Evolutionary conservation across 495 filamentous ascomycete genomes (phyloP), one percentile per base, ranked within the genome.

Genomic region (Penicillium riverlandense): DNA sequence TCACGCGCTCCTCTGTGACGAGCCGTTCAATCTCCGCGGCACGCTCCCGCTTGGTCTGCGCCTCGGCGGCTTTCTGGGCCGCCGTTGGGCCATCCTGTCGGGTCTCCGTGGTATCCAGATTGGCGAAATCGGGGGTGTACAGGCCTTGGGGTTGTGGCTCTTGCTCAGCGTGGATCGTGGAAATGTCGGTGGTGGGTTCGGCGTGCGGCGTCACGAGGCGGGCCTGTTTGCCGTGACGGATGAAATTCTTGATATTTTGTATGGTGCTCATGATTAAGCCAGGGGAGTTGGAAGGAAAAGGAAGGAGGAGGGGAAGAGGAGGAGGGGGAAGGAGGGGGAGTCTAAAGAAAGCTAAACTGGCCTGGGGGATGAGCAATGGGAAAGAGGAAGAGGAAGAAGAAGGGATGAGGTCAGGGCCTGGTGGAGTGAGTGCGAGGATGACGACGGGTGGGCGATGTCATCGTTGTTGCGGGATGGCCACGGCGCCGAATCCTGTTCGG

Each of bases 181-280:
- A 82, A 42, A 85, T 72, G 55, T 78, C 78, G 40, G 83, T 84
- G 36, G 83, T 86, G 28, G 84, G 75, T 44, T 86, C 80, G 43
- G 74, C 75, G 49, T 77, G 76, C 33, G 75, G 67, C 29, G 84
- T 79, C 48, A 76, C 77, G 40, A 75, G 73, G 43, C 88, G 85
- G 47, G 89, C 91, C 72, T 96, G 89, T 71, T 96, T 96, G 77
- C 90, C 91, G 72, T 96, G 92, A 45, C 92, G 88, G 69, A 98
- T 94, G 67, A 98, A 91, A 67, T 96, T 98, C 70, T 98, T 96
- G 44, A 98, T 70, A 54, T 83, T 87, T 72, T 89, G 84, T 71
- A 91, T 88, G 41, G 86, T 88, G 57, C 83, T 85, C 84, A 88
- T 88, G 47, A 43, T 71, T 53, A 45, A 44, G 6, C 22, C 3